A percentile compares a stretch with the other conserved stretches of the same genome.
Evolutionary conservation across 1,284 basidiomycete species (phyloP).

Genomic region (Uromyces viciae-fabae): DNA sequence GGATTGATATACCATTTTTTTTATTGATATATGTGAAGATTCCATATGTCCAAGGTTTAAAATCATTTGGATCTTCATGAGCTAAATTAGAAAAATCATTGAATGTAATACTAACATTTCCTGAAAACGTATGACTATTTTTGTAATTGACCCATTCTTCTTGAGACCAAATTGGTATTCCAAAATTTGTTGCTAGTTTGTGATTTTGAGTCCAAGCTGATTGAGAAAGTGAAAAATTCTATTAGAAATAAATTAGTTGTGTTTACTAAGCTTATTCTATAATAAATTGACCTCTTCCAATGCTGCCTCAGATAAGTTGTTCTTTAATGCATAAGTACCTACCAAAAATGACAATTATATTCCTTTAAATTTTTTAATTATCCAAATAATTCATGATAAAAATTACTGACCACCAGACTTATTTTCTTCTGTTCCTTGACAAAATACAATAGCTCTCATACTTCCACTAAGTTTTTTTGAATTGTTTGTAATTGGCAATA

Average conservation of each 20-base stretch:
- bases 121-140: not conserved
- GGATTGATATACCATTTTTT: not conserved
- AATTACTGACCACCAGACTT: not conserved
- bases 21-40: not conserved
- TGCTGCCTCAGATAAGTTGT: not conserved
- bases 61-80: not conserved
- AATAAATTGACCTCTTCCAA: not conserved
- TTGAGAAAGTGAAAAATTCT: not conserved
- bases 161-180: not conserved
- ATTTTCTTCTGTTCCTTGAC: not conserved
- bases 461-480: not conserved
- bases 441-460: not conserved
- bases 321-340: not conserved
- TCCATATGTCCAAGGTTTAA: constrained; percentile 23
- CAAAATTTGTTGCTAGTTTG: not conserved
- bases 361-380: too few species aligned
- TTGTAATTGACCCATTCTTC: not conserved
- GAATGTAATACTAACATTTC: not conserved
- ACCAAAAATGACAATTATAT: too few species aligned
- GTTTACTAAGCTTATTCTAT: not conserved
- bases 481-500: too few species aligned
- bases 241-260: not conserved
- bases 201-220: not conserved
- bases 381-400: not conserved
- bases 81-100: not conserved